Base-by-base conservation (phyloP, 345 rosid genomes). In the Populus ilicifolia region DNA sequence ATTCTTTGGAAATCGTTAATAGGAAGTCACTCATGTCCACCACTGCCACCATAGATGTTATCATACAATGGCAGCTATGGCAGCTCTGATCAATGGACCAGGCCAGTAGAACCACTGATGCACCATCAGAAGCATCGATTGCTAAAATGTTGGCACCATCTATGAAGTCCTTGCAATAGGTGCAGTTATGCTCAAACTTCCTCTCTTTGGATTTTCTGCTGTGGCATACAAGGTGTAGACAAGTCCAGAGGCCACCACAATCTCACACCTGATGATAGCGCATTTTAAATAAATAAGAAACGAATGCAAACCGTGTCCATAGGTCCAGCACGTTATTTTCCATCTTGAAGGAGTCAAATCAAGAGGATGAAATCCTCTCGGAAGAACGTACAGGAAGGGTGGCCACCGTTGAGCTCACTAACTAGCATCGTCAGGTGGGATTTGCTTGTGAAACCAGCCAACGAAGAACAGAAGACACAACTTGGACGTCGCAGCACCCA, bases 121-220 rank as follows among this genome's bases (percentile, higher is more conserved):
- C 85, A 4, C 87, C 83, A 41, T 84, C 85, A 33, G 81, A 81
- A 0, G 87, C 85, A 11, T 84, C 87, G 1, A 84, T 84, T 0
- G 74, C 83, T 64, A 84, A 82, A 72, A 82, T 84, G 80, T 84
- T 82, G 16, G 83, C 85, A 4, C 87, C 85, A 5, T 77, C 87
- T 5, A 82, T 84, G 80, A 82, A 82, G 3, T 83, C 85, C 82
- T 85, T 30, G 85, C 83, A 4, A 85, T 67, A 23, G 83, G 85
- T 4, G 85, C 85, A 38, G 82, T 52, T 0, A 56, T 75, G 29
- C 87, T 85, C 12, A 75, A 5, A 2, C 75, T 67, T 9, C 76
- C 80, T 23, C 72, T 78, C 67, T 66, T 72, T 25, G 80, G 76
- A 52, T 78, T 76, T 20, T 72, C 67, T 12, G 80, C 72, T 25